Base-by-base conservation (phyloP, 2,329 filamentous ascomycete genomes). In the Ceratocystis destructans region DNA sequence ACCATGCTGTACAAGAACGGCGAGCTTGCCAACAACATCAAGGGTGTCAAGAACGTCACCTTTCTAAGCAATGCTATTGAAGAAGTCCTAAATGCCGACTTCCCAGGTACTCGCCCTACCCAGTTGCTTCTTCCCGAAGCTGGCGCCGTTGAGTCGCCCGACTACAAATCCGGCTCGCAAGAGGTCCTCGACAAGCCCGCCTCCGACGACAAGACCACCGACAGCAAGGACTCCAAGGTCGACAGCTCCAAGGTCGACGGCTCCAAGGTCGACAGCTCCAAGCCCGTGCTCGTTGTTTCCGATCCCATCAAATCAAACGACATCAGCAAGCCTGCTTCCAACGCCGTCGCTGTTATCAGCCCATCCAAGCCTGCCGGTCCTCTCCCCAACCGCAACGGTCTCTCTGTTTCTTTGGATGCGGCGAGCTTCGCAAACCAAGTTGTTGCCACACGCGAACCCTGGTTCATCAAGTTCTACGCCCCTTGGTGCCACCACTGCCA, bases 381-480 rank as follows among this genome's bases (percentile, higher is more conserved):
- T 8, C 55, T 57, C 41, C 84, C 88, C 25, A 97, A 99, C 70
- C 82, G 84, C 3, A 80, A 87, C 50, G 94, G 94, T 5, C 79
- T 82, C 17, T 95, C 90, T 5, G 80, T 90, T 44, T 77, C 86
- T 5, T 81, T 99, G 64, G 91, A 86, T 1, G 87, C 89, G 0
- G 91, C 96, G 73, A 89, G 80, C 69, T 99, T 99, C 78, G 87
- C 95, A 74, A 85, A 83, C 67, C 79, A 87, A 46, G 92, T 99
- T 61, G 96, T 90, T 2, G 88, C 87, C 74, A 91, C 90, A 0
- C 85, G 89, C 69, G 91, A 97, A 69, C 87, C 92, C 5, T 99
- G 94, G 94, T 96, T 99, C 73, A 86, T 99, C 80, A 99, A 99
- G 76, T 97, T 99, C 75, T 97, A 96, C 74, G 92, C 90, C 20